Percentiles rank a stretch among this genome's conserved stretches.
Conservation (phyloP, 2,329 filamentous ascomycete genomes). For the Lomentospora prolificans region DNA sequence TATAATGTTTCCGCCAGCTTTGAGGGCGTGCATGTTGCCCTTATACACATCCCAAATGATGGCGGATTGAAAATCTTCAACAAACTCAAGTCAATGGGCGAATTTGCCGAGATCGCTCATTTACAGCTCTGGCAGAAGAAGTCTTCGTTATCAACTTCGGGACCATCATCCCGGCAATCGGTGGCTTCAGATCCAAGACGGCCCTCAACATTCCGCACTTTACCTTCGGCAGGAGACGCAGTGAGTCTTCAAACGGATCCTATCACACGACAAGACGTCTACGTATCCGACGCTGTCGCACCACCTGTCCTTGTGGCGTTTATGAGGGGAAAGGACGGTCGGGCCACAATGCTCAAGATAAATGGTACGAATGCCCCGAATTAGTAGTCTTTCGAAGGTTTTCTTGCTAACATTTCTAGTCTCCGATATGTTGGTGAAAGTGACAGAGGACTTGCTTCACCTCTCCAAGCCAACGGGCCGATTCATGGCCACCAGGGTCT, state of each 20-base stretch:
- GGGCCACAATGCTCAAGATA: not conserved
- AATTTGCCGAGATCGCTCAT: not conserved
- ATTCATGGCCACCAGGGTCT: not conserved
- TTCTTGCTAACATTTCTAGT: not conserved
- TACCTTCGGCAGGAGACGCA: not conserved
- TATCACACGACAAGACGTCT: not conserved
- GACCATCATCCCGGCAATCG: not conserved
- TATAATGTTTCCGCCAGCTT: not conserved
- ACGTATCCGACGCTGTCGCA: not conserved
- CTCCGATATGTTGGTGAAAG: not conserved
- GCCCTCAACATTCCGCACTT: not conserved
- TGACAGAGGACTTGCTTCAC: not conserved
- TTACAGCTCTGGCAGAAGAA: not conserved
- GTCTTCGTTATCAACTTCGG: not conserved
- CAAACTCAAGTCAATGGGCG: not conserved
- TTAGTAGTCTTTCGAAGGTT: too few relatives aligned
- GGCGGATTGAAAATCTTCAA: not conserved
- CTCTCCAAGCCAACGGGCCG: not conserved
- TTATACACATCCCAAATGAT: not conserved
- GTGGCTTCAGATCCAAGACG: not conserved
- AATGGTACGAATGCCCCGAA: not conserved
- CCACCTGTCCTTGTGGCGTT: not conserved
- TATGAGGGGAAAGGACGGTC: not conserved
- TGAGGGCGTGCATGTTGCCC: not conserved
- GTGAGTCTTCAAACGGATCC: not conserved